phyloP scores from a whole-genome alignment of 169 alveolate genomes.

The Cryptosporidium felis region DNA sequence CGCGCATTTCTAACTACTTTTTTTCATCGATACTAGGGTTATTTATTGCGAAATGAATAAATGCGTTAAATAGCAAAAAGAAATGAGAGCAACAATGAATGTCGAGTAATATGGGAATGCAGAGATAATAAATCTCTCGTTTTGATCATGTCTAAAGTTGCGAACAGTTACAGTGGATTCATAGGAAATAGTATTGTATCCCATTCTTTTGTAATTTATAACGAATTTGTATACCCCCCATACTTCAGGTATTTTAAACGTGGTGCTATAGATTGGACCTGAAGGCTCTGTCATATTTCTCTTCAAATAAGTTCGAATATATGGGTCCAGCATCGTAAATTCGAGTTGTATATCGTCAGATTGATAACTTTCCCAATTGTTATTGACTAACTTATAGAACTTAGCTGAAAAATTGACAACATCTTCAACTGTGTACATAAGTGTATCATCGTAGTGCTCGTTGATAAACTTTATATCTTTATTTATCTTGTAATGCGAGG shows the following conservation, averaged over 20 bases:
- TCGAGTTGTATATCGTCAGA: constrained; percentile 51
- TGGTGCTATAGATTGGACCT: constrained; percentile 7
- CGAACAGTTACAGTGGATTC: constrained; percentile 53
- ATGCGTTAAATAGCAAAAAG: constrained; percentile 1
- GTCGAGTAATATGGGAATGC: constrained; percentile 54
- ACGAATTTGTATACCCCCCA: constrained; percentile 66
- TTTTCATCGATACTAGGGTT: no score
- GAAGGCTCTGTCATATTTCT: background rate
- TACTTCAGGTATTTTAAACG: constrained; percentile 39
- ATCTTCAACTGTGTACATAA: constrained; percentile 60
- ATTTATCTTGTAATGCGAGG: background rate
- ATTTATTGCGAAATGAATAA: background rate
- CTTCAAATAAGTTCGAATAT: constrained; percentile 15
- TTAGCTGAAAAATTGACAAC: constrained; percentile 29
- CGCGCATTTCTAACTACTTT: background rate
- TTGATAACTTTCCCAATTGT: constrained; percentile 27
- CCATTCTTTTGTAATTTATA: constrained; percentile 42
- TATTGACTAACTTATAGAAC: constrained; percentile 11
- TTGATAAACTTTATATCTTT: background rate
- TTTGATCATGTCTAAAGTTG: constrained; percentile 57
- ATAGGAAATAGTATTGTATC: constrained; percentile 24
- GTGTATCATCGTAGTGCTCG: constrained; percentile 25
- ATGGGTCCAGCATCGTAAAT: constrained; percentile 65
- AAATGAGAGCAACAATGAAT: constrained; percentile 15
- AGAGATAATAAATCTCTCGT: constrained; percentile 34